phyloP scores from a whole-genome alignment of 73 alveolate genomes.

The Tetrahymena borealis region DNA sequence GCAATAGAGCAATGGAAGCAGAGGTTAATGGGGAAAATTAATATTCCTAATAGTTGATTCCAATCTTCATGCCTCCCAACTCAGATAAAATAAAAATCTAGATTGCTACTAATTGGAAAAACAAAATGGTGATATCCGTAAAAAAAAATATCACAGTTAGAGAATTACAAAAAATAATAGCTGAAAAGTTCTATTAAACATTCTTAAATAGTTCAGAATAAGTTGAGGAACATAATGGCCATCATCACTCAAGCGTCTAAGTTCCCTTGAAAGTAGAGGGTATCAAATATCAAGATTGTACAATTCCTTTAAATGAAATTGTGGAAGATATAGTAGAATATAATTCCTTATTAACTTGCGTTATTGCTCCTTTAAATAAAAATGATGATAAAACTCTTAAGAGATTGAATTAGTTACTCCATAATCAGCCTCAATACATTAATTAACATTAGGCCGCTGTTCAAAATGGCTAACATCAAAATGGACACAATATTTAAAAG shows the following conservation, averaged over 20 bases:
- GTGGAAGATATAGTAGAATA: slow-evolving; percentile 1
- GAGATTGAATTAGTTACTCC: background rate
- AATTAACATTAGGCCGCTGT: no score
- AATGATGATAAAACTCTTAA: background rate
- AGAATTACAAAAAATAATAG: background rate
- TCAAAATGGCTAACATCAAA: background rate
- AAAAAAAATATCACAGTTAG: background rate
- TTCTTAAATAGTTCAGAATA: background rate
- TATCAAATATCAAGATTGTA: background rate
- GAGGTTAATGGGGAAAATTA: background rate
- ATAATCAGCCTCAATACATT: background rate
- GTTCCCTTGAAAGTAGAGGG: background rate
- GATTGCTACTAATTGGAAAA: background rate
- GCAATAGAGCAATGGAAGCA: background rate
- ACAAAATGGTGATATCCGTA: background rate
- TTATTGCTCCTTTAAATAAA: background rate
- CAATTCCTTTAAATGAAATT: background rate
- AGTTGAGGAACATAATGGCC: background rate
- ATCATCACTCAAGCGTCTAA: background rate
- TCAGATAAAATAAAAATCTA: background rate
- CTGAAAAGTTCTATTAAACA: background rate
- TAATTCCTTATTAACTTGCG: background rate
- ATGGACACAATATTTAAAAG: background rate
- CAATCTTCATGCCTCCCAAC: background rate
- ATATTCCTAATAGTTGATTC: background rate